A percentile compares a stretch with the other conserved stretches of the same genome.
These are phyloP conservation scores for Eucalyptus sp. DNA, from an alignment of 345 rosid species.

Conservation along the genomic window DNA sequence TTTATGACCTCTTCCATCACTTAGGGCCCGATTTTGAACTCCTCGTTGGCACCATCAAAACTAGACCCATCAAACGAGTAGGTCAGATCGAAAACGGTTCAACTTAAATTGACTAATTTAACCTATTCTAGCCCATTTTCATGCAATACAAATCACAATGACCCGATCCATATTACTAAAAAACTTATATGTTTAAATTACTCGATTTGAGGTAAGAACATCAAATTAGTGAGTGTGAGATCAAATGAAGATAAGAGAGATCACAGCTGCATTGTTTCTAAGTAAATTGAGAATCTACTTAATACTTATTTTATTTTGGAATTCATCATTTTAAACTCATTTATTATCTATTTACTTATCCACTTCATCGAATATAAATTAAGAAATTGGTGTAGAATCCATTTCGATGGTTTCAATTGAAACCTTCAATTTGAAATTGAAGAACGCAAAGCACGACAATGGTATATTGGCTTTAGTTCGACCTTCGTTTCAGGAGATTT, in stretches of 20 bases:
- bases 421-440: background rate
- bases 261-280: fast-evolving
- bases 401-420: no score
- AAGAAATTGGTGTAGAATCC: background rate
- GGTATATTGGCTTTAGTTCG: background rate
- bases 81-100: fast-evolving
- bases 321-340: background rate
- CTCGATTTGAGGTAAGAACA: fast-evolving
- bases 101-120: no score
- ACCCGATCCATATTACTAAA: fast-evolving
- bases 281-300: no score
- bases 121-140: fast-evolving
- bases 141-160: fast-evolving
- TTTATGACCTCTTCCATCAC: background rate
- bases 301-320: no score
- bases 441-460: background rate
- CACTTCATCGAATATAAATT: fast-evolving
- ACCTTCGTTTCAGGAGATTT: background rate
- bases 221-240: fast-evolving
- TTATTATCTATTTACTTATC: background rate
- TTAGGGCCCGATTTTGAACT: fast-evolving
- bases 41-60: background rate
- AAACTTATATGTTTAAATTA: fast-evolving
- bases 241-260: no score
- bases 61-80: no score